Base-by-base conservation (phyloP, 2,329 filamentous ascomycete species). In the Trichoderma polysporum region DNA sequence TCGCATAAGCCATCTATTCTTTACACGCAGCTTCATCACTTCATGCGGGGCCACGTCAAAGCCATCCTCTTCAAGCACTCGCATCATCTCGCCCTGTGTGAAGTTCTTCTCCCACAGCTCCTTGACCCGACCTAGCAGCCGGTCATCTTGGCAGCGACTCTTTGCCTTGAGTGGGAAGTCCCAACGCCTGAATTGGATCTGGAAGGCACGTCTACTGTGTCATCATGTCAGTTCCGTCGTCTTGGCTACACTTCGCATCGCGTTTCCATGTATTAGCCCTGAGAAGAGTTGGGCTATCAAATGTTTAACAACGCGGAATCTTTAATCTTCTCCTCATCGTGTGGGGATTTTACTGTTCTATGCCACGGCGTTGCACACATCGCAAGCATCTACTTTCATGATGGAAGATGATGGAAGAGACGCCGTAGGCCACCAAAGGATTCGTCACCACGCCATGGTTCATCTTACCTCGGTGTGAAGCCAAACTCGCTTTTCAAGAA, bases 51-150 rank as follows among this genome's bases (percentile, higher is more conserved):
- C 91, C 73, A 94, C 88, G 27, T 88, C 82, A 73, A 88, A 93
- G 15, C 92, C 92, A 53, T 83, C 81, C 74, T 94, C 91, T 22
- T 87, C 84, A 67, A 95, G 81, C 31, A 87, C 85, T 29, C 84
- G 82, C 66, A 93, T 81, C 87, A 95, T 95, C 70, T 93, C 89
- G 68, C 85, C 85, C 76, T 93, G 91, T 19, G 82, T 84, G 15
- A 87, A 83, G 74, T 94, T 95, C 71, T 81, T 83, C 75, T 92
- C 89, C 92, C 92, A 95, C 72, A 95, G 82, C 78, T 94, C 86
- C 74, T 88, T 89, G 68, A 94, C 85, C 33, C 92, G 87, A 19
- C 84, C 85, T 47, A 91, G 86, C 8, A 94, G 84, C 27, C 81
- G 81, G 15, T 83, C 81, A 74, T 93, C 90, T 73, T 90, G 91